Base-by-base conservation (phyloP, 2,329 filamentous ascomycete genomes). In the Microdochium trichocladiopsis region DNA sequence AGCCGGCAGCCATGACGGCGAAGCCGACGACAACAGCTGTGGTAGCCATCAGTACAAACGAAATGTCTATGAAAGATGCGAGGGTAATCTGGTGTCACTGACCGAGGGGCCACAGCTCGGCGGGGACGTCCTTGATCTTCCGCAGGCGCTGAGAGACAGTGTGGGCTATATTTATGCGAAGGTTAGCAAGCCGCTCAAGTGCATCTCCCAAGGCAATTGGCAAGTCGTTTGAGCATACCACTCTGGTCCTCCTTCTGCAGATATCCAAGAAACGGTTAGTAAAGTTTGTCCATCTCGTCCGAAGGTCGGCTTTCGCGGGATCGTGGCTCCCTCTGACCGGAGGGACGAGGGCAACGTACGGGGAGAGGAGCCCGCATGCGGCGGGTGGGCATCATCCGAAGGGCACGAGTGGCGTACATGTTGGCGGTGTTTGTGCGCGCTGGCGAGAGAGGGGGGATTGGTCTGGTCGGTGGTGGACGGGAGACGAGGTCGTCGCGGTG, bases 61-160 rank as follows among this genome's bases (percentile, higher is more conserved):
- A 5, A 18, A 4, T 4, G 6, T 21, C 6, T 3, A 57, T 56
- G 47, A 52, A 48, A 52, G 55, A 59, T 71, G 62, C 66, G 57
- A 54, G 55, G 55, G 51, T 51, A 22, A 12, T 22, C 22, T 6
- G 16, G 63, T n/a, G 56, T 56, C 53, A 76, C 83, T 72, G 86
- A 95, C 92, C 92, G 64, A 99, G 87, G 67, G 94, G 94, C 63
- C 92, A 84, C 82, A 99, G 81, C 81, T 99, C 94, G 62, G 90
- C 84, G 62, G 94, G 94, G 68, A 97, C 87, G 75, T 86, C 85
- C 82, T 88, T 92, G 67, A 96, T 80, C 69, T 84, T 87, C 70
- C 92, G 88, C 65, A 99, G 80, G 70, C 93, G 90, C 79, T 97
- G 94, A 61, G 93, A 96, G 73, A 97, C 84, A 65, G 93, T 96